Evolutionary conservation across 441 rosid genomes (phyloP), one percentile per base, ranked within the genome.

Genomic region (Codiaeum variegatum): DNA sequence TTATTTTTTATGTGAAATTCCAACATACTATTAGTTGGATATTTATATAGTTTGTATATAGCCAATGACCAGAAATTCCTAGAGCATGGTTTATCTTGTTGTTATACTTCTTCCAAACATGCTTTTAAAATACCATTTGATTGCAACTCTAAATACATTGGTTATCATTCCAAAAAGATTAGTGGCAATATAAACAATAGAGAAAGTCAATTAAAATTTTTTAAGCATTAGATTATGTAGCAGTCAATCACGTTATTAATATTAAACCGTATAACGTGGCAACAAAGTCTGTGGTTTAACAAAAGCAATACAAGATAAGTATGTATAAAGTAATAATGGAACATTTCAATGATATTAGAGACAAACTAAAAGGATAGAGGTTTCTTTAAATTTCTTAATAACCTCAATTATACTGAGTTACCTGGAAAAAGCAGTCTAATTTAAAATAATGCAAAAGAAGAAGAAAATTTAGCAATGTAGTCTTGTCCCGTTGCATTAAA

Each of bases 311-410:
- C 64, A 73, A 83, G 58, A 71, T 19, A n/a, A 6, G 24, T 60
- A 73, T 19, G 6, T 0, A 26, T 46, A 67, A 72, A 52, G 49
- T 73, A 67, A 70, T 70, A 76, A 76, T 63, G 56, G 83, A 85
- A 80, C 82, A 83, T 78, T 86, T 76, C 83, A 80, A 83, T 61
- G 75, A 80, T 74, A 71, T 71, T 78, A 61, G 69, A 71, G 86
- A 84, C 85, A 85, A 86, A 83, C 75, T 61, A 62, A 79, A 79
- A 76, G 73, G 75, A 78, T 74, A 75, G 76, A 79, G 84, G 71
- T 61, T 78, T 77, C 75, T 84, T 80, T 61, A 69, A 40, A 74
- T 72, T 72, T 56, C 54, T 64, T 73, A 67, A 66, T 73, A 71
- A 74, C 71, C 77, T 65, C 62, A 67, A 64, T 10, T 7, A 51